Conservation (phyloP, 768 basidiomycete species). For the Agrocybe praecox region DNA sequence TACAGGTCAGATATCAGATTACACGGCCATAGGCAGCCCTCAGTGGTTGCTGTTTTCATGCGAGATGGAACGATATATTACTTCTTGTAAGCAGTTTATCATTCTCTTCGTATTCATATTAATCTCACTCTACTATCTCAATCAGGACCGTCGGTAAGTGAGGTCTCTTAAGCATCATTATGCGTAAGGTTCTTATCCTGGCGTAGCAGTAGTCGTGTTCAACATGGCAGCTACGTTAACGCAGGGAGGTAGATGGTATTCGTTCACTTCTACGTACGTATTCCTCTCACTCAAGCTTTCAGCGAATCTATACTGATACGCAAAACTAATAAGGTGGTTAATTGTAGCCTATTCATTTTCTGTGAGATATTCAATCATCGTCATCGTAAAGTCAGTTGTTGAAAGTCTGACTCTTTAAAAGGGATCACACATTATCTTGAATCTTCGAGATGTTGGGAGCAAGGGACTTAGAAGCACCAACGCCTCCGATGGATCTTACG, state of each 20-base stretch:
- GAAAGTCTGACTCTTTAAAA: neutral
- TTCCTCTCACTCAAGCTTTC: neutral
- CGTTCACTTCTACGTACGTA: neutral
- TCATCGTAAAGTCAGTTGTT: neutral
- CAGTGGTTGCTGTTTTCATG: neutral
- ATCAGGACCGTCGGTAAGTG: no score
- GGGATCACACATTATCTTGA: neutral
- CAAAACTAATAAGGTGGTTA: neutral
- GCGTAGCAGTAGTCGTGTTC: neutral
- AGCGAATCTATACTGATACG: no score
- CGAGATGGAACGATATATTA: neutral
- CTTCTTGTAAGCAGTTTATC: slow-evolving; percentile 6
- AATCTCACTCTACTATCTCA: no score
- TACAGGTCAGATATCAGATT: no score
- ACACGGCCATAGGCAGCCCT: neutral
- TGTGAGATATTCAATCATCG: neutral
- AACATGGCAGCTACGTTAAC: neutral
- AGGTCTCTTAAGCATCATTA: neutral
- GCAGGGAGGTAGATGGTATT: neutral
- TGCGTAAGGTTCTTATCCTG: neutral
- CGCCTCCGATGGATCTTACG: no score
- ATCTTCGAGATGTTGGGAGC: neutral
- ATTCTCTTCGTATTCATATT: neutral
- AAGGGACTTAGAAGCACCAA: no score
- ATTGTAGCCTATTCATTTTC: neutral